These are phyloP conservation scores for Moniliophthora roreri DNA, from an alignment of 1,284 basidiomycete genomes.

Conservation along the genomic window DNA sequence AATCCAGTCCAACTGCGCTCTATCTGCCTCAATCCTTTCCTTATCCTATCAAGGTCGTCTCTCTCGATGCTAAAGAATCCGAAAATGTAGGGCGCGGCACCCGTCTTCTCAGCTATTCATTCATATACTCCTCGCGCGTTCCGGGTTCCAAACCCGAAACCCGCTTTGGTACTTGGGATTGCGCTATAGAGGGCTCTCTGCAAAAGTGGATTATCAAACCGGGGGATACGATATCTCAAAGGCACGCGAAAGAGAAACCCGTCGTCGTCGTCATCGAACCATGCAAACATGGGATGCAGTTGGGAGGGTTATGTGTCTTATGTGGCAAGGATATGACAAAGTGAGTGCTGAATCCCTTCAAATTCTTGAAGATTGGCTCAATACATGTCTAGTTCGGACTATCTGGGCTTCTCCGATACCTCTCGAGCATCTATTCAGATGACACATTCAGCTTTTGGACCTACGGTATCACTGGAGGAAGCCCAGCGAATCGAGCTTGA, in stretches of 20 bases:
- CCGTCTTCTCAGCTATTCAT: conserved; percentile 80
- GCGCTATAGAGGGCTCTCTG: conserved; percentile 74
- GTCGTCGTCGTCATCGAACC: conserved; percentile 75
- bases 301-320: conserved; percentile 88
- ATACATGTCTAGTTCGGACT: conserved; percentile 65
- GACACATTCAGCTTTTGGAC: conserved; percentile 80
- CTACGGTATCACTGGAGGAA: conserved; percentile 81
- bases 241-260: conserved; percentile 54
- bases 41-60: conserved; percentile 77
- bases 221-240: conserved; percentile 59
- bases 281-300: conserved; percentile 92
- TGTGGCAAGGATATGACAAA: conserved; percentile 94
- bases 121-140: conserved; percentile 46
- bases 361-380: conserved; percentile 12
- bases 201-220: conserved; percentile 62
- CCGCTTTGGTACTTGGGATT: conserved; percentile 87
- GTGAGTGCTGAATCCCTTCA: conserved; percentile 46
- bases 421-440: conserved; percentile 82
- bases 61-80: conserved; percentile 51
- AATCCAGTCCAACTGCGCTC: conserved; percentile 59
- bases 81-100: conserved; percentile 62
- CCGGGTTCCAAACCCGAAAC: conserved; percentile 55
- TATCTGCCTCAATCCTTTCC: conserved; percentile 71
- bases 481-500: conserved; percentile 87
- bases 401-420: conserved; percentile 81